Evolutionary conservation across 768 basidiomycete species (phyloP).

Genomic region (Phlegmacium glaucopus): DNA sequence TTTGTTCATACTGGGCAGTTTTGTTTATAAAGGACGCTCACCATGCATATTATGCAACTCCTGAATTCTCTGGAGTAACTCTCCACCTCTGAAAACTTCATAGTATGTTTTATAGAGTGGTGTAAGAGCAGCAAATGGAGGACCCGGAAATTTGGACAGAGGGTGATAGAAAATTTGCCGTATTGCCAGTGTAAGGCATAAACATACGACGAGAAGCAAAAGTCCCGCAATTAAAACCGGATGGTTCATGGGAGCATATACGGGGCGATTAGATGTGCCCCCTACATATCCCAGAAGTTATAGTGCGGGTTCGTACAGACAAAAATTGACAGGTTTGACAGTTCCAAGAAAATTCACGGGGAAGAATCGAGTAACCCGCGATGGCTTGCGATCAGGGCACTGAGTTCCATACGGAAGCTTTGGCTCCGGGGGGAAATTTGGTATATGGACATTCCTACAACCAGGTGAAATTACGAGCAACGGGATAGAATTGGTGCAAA

Average conservation of each 20-base stretch:
- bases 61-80: conserved; percentile 26
- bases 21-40: conserved; percentile 10
- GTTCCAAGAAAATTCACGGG: conserved; percentile 2
- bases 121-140: conserved; percentile 29
- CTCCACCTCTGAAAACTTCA: conserved; percentile 30
- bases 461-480: too few species aligned
- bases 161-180: conserved; percentile 30
- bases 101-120: conserved; percentile 32
- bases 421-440: conserved; percentile 3
- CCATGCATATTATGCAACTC: conserved; percentile 32
- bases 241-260: conserved; percentile 4
- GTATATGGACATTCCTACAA: conserved; percentile 4
- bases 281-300: conserved; percentile 4
- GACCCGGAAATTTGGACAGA: conserved; percentile 32
- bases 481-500: background rate
- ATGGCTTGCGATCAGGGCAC: conserved; percentile 7
- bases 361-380: background rate
- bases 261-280: background rate
- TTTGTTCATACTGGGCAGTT: background rate
- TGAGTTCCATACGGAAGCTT: conserved; percentile 7
- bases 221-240: background rate
- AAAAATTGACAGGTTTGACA: conserved; percentile 11
- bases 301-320: background rate
- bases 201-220: conserved; percentile 5
- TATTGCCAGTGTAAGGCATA: conserved; percentile 11